These are phyloP conservation scores for Xylaria sp. DNA, from an alignment of 2,329 filamentous ascomycete species.

Conservation along the genomic window DNA sequence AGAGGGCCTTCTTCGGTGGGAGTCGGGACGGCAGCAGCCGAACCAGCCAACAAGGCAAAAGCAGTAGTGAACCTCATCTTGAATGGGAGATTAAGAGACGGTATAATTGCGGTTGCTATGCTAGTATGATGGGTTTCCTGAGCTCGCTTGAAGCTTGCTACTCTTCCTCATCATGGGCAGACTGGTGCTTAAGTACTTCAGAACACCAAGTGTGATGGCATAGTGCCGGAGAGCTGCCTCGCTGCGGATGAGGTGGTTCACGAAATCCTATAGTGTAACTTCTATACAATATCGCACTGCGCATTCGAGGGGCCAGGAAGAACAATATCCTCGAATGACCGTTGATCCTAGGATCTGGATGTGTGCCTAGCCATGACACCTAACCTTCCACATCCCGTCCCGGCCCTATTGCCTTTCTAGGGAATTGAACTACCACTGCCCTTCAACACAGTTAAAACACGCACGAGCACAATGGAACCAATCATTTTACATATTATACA, in stretches of 20 bases:
- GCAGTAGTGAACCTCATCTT: conserved; percentile 31
- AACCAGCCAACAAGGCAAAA: conserved; percentile 20
- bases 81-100: not conserved
- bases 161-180: not conserved
- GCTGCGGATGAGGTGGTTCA: not conserved
- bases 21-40: conserved; percentile 26
- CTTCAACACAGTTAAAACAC: not conserved
- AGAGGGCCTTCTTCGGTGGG: conserved; percentile 22
- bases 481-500: not conserved
- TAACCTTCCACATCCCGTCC: not conserved
- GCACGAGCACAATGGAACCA: not conserved
- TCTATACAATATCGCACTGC: not conserved
- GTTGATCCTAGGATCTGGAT: not conserved
- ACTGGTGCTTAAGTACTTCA: not conserved
- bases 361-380: not conserved
- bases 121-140: not conserved
- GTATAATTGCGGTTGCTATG: not conserved
- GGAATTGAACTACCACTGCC: not conserved
- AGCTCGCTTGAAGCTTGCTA: not conserved
- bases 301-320: not conserved
- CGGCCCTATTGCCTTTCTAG: not conserved
- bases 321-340: not conserved
- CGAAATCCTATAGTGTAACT: not conserved
- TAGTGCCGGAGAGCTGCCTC: not conserved
- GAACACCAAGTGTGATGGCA: too few species aligned